Evolutionary conservation across 192 early-diverging fungal genomes (phyloP), one percentile per base, ranked within the genome.

Genomic region (Umbelopsis vinacea): DNA sequence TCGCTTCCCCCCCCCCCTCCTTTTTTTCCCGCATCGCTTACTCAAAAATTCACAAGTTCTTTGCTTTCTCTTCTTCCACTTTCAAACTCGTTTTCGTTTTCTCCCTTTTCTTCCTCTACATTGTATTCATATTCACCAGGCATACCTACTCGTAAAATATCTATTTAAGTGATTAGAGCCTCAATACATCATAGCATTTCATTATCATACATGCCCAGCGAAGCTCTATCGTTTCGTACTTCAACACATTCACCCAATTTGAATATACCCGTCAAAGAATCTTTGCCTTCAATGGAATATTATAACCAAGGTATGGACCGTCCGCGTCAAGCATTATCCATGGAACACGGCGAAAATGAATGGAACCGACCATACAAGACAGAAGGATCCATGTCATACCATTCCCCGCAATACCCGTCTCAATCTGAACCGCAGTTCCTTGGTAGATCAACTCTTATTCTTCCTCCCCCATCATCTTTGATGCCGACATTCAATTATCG

Each of bases 381-480:
- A 21, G 48, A 50, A 50, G 48, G n/a, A 50, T 17, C 48, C n/a
- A n/a, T 50, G 4, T 15, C 5, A n/a, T 21, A 50, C n/a, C n/a
- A 50, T 15, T 15, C 48, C 5, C 48, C 48, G 3, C 17, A 17
- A 5, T 19, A 50, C 48, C 15, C 9, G 15, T 17, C 40, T 43
- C 40, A 1, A 43, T 7, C 48, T n/a, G 48, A 19, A 17, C n/a
- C 48, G 48, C 48, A 50, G 48, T 17, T 15, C 5, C n/a, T 50
- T 50, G 48, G 48, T 6, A 8, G 48, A 50, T 50, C 57, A 19
- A 37, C 33, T 63, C 29, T 63, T 6, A 35, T 63, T 29, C 57
- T 63, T 14, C 57, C 57, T 37, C 57, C 57, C 15, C 57, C 57
- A 6, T 37, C 57, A 19, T 63, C 57, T 17, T n/a, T 63, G 26